A percentile compares a stretch with the other conserved stretches of the same genome.
These are phyloP conservation scores for Berkeleyomyces basicola DNA, from an alignment of 2,329 filamentous ascomycete genomes.

Conservation along the genomic window DNA sequence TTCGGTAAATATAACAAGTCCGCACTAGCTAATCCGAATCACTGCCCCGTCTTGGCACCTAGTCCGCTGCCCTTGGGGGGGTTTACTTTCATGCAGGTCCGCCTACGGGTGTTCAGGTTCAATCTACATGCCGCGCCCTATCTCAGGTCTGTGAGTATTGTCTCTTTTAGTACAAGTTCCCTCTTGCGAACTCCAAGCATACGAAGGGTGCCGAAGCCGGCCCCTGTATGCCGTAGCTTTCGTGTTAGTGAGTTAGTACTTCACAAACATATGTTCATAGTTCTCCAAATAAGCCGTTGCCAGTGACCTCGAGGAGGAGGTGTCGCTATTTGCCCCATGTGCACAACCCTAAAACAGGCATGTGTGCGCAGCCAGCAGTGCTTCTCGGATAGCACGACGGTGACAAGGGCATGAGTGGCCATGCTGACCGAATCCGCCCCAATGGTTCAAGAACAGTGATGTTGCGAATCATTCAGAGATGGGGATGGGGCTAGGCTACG, in stretches of 20 bases:
- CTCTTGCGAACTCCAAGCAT: background rate
- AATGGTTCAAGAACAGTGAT: background rate
- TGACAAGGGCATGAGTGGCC: background rate
- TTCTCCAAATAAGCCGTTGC: background rate
- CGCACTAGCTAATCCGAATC: background rate
- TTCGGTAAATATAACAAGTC: background rate
- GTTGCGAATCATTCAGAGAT: background rate
- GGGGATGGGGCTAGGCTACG: background rate
- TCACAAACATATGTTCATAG: background rate
- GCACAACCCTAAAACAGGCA: background rate
- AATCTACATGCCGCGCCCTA: background rate
- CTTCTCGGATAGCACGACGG: background rate
- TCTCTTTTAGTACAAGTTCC: background rate
- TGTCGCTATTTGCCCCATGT: background rate
- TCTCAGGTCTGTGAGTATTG: no score
- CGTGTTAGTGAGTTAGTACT: no score
- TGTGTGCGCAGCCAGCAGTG: background rate
- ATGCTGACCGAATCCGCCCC: background rate
- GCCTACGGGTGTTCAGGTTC: background rate
- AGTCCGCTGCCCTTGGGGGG: background rate
- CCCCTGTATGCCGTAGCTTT: no score
- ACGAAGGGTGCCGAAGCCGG: background rate
- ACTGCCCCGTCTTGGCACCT: background rate
- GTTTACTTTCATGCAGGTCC: background rate
- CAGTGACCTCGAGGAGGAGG: background rate